Evolutionary conservation across 2,329 filamentous ascomycete genomes (phyloP), one percentile per base, ranked within the genome.

Genomic region (Thielaviopsis ethacetica): DNA sequence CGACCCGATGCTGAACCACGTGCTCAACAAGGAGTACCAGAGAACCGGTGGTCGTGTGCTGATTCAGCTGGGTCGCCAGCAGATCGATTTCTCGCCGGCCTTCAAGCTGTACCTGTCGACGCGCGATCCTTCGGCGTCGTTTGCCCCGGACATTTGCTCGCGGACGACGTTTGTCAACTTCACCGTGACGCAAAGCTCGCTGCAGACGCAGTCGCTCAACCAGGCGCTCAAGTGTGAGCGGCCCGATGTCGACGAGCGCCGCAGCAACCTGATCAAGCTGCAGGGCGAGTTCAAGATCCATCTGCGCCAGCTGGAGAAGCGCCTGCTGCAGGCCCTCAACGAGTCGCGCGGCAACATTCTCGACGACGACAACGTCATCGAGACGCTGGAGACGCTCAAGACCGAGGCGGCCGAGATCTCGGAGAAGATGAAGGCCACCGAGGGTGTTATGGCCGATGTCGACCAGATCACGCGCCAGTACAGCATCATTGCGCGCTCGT

Each of bases 201-300:
- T 98, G 68, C 93, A 95, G 73, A 97, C 93, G 1, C 93, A 98
- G 72, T 96, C 93, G 1, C 82, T 98, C 65, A 96, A 96, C 65
- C 91, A 98, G 63, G 93, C 97, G 38, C 81, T 98, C 67, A 97
- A 97, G 71, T 95, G 91, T 15, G 93, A 98, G 76, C 83, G 94
- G 59, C 93, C 94, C 3, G 93, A 98, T 72, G 90, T 98, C 19
- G 93, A 98, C 68, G 91, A 97, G 75, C 83, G 93, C 63, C 84
- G 93, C 60, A 95, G 91, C 41, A 97, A 98, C 70, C 83, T 98
- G 64, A 95, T 97, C 79, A 98, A 98, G 75, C 82, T 96, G 66
- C 93, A 98, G 74, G 93, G 93, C 67, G 94, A 98, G 72, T 98
- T 98, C 79, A 96, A 94, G 74, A 85, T 97, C n/a, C 91, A 96